A percentile compares a stretch with the other conserved stretches of the same genome.
Conservation (phyloP, 345 rosid genomes). For the Eucalyptus polybractea region DNA sequence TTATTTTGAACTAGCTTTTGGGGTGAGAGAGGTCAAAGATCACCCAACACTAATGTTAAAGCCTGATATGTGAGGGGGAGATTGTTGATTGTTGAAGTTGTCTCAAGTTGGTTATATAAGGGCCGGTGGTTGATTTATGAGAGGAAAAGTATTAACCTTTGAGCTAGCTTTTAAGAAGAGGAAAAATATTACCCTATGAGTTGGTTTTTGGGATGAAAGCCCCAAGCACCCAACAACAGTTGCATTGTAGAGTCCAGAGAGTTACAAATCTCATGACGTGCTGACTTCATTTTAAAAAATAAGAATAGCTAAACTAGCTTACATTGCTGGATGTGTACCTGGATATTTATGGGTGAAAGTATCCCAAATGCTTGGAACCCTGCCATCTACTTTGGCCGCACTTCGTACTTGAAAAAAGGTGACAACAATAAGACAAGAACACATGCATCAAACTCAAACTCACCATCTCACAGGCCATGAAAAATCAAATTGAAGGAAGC, state of each 20-base stretch:
- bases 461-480: not conserved
- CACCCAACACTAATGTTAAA: too few species aligned
- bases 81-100: too few species aligned
- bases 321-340: not conserved
- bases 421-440: not conserved
- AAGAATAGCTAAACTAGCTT: not conserved
- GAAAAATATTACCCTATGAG: too few species aligned
- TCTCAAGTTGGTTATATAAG: too few species aligned
- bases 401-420: slow-evolving; percentile 4
- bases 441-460: not conserved
- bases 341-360: not conserved
- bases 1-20: too few species aligned
- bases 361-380: slow-evolving; percentile 12
- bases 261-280: not conserved
- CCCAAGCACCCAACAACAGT: too few species aligned
- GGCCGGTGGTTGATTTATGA: too few species aligned
- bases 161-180: too few species aligned
- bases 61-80: too few species aligned
- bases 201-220: too few species aligned
- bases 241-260: not conserved
- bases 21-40: too few species aligned
- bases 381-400: slow-evolving; percentile 1
- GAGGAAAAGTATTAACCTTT: too few species aligned
- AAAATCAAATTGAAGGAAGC: not conserved
- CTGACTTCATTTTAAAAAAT: not conserved